A percentile compares a stretch with the other conserved stretches of the same genome.
These are phyloP conservation scores for Coemansia sp. DNA, from an alignment of 192 early-diverging fungal species.

Conservation along the genomic window DNA sequence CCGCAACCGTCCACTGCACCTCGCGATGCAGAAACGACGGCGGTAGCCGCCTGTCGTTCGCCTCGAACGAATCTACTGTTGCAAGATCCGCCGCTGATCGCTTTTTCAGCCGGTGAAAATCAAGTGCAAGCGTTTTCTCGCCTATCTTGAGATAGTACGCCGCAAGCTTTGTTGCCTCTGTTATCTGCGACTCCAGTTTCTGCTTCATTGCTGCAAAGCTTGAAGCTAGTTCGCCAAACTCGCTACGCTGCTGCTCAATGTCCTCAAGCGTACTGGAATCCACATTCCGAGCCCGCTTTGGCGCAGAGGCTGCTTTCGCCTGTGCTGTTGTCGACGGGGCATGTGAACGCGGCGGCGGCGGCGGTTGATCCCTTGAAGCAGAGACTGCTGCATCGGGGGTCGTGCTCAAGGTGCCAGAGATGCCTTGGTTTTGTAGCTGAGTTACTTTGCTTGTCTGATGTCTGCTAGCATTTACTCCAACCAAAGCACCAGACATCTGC, in stretches of 20 bases:
- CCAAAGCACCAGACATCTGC: constrained; percentile 11
- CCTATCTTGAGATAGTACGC: constrained; percentile 31
- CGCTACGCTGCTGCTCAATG: neutral
- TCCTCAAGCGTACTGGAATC: constrained; percentile 1
- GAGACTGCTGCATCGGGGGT: neutral
- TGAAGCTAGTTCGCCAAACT: constrained; percentile 1
- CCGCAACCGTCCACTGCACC: constrained; percentile 36
- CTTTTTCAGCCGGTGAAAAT: constrained; percentile 45
- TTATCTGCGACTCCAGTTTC: constrained; percentile 21
- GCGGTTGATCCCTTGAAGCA: neutral
- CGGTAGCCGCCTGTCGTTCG: constrained; percentile 22
- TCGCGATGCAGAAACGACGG: constrained; percentile 38
- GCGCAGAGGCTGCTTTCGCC: neutral
- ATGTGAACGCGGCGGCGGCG: neutral
- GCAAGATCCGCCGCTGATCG: constrained; percentile 39
- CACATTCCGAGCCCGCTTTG: neutral
- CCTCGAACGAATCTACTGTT: constrained; percentile 19
- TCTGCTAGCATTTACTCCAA: constrained; percentile 5
- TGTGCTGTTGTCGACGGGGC: neutral
- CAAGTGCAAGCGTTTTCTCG: constrained; percentile 40
- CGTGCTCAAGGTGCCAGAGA: neutral
- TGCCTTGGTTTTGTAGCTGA: neutral
- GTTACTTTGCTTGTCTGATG: neutral
- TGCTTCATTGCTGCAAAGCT: constrained; percentile 29
- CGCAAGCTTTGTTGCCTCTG: constrained; percentile 31